phyloP scores from a whole-genome alignment of 2,329 filamentous ascomycete species.

The Nigrospora sphaerica region DNA sequence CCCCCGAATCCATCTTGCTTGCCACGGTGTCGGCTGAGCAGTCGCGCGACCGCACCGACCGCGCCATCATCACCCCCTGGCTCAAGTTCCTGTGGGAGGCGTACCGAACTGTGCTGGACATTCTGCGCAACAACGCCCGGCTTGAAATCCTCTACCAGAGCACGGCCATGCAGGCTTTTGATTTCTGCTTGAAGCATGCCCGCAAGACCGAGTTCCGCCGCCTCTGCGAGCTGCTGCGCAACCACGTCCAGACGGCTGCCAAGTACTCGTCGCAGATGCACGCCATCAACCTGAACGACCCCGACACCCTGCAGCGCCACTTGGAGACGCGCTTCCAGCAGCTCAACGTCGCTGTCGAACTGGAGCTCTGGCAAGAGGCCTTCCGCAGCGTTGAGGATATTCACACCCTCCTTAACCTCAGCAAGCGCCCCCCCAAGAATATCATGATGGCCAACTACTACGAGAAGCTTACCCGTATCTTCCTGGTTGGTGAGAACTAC shows the following conservation, averaged over 20 bases:
- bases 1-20: slow-evolving; percentile 93
- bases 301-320: slow-evolving; percentile 94
- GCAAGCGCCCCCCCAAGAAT: slow-evolving; percentile 97
- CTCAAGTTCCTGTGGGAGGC: slow-evolving; percentile 99
- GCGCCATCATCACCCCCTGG: slow-evolving; percentile 97
- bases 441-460: slow-evolving; percentile 99
- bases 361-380: slow-evolving; percentile 98
- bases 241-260: slow-evolving; percentile 97
- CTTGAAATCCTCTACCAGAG: slow-evolving; percentile 98
- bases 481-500: slow-evolving; percentile 98
- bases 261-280: slow-evolving; percentile 99
- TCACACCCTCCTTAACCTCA: slow-evolving; percentile 91
- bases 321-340: slow-evolving; percentile 98
- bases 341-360: slow-evolving; percentile 93
- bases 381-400: slow-evolving; percentile 99
- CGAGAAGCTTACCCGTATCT: slow-evolving; percentile 97
- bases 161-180: slow-evolving; percentile 95
- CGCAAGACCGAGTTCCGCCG: slow-evolving; percentile 99
- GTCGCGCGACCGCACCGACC: slow-evolving; percentile 92
- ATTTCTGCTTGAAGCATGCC: slow-evolving; percentile 97
- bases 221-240: slow-evolving; percentile 94
- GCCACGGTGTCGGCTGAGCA: slow-evolving; percentile 98
- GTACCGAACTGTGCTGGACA: slow-evolving; percentile 95
- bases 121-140: slow-evolving; percentile 97
- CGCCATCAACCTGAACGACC: slow-evolving; percentile 96